A percentile compares a stretch with the other conserved stretches of the same genome.
These are phyloP conservation scores for Podospora comata DNA, from an alignment of 495 filamentous ascomycete species.

Conservation along the genomic window DNA sequence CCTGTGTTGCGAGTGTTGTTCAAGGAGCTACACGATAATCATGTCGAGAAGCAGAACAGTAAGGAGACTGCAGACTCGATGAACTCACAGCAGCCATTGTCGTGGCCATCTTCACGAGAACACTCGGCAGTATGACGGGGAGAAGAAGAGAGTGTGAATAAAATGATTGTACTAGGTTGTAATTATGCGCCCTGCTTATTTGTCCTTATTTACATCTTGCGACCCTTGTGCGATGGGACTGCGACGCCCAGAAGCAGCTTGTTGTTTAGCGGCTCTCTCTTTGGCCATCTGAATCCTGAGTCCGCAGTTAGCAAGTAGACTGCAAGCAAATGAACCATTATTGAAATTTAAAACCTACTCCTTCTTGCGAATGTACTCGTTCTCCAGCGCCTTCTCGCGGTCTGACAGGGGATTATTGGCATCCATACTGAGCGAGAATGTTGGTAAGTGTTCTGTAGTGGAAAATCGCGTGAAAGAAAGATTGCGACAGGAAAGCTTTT, in stretches of 20 bases:
- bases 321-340: neutral
- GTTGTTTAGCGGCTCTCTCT: slow-evolving; percentile 1
- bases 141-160: neutral
- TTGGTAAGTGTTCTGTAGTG: no score
- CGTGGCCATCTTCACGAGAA: neutral
- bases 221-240: neutral
- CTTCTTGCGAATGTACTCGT: slow-evolving; percentile 34
- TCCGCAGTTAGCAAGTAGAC: neutral
- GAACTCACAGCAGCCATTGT: neutral
- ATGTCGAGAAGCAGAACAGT: neutral
- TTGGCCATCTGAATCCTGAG: slow-evolving; percentile 16
- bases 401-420: slow-evolving; percentile 32
- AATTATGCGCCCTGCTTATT: neutral
- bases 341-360: slow-evolving; percentile 25
- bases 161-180: neutral
- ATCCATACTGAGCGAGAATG: slow-evolving; percentile 20
- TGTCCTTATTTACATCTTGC: slow-evolving; percentile 8
- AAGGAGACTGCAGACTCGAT: neutral
- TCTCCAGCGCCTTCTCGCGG: slow-evolving; percentile 35
- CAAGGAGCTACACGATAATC: slow-evolving; percentile 19
- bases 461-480: no score
- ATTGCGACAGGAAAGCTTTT: no score
- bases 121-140: neutral
- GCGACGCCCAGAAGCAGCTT: neutral
- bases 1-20: slow-evolving; percentile 34